Conservation (phyloP, 768 basidiomycete species). For the Russula compacta region DNA sequence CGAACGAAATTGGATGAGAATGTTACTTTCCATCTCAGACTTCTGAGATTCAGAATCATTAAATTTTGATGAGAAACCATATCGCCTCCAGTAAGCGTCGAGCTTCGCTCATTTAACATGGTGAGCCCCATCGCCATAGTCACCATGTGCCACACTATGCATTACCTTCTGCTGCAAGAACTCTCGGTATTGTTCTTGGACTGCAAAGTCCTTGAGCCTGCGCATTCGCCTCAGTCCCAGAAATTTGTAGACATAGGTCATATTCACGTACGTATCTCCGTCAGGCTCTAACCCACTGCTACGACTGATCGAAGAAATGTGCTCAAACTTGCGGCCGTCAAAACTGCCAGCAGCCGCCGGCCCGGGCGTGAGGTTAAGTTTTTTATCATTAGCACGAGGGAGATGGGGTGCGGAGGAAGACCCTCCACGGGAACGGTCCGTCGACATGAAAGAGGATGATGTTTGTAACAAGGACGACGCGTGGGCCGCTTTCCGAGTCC, state of each 20-base stretch:
- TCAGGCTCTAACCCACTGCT: constrained; percentile 68
- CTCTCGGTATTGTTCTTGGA: constrained; percentile 58
- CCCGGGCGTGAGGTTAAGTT: not conserved
- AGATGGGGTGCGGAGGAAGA: not conserved
- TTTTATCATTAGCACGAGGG: not conserved
- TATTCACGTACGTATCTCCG: constrained; percentile 57
- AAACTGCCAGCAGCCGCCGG: not conserved
- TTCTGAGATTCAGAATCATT: constrained; percentile 23
- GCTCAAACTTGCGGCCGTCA: constrained; percentile 27
- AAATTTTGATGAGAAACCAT: constrained; percentile 21
- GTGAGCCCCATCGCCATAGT: not conserved
- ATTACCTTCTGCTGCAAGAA: constrained; percentile 60
- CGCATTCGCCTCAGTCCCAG: constrained; percentile 23
- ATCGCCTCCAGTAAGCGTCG: constrained; percentile 36
- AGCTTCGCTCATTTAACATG: constrained; percentile 31
- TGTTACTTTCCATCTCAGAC: constrained; percentile 52
- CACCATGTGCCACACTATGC: not conserved
- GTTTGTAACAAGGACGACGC: not conserved
- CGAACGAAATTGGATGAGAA: constrained; percentile 68
- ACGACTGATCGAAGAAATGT: constrained; percentile 64
- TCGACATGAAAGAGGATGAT: not conserved
- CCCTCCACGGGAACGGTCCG: not conserved
- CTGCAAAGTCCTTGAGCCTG: constrained; percentile 50
- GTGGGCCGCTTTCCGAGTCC: no score
- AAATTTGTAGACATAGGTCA: not conserved